A percentile compares a stretch with the other conserved stretches of the same genome.
Evolutionary conservation across 805 yeast genomes (phyloP).

Genomic region (Myxozyma neotropica): DNA sequence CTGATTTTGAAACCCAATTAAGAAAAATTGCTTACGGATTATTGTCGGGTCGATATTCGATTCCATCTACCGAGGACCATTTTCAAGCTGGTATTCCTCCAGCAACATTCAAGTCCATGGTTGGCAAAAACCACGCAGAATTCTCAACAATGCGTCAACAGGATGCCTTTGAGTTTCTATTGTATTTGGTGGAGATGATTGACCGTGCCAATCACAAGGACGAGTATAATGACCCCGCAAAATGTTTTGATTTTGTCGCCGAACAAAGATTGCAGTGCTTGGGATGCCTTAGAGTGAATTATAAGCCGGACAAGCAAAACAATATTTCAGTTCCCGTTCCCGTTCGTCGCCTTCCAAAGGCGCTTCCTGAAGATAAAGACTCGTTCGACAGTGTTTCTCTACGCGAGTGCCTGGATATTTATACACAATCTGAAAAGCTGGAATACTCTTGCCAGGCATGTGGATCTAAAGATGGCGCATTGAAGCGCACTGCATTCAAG

Average conservation of each 20-base stretch:
- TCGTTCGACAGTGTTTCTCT: constrained; percentile 55
- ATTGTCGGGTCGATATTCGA: constrained; percentile 69
- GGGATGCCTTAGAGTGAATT: constrained; percentile 62
- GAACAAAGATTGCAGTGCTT: constrained; percentile 64
- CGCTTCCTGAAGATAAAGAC: constrained; percentile 50
- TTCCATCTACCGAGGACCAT: constrained; percentile 42
- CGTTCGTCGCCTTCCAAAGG: constrained; percentile 36
- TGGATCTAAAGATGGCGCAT: constrained; percentile 43
- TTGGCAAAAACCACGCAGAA: constrained; percentile 80
- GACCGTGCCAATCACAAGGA: constrained; percentile 30
- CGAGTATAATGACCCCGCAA: constrained; percentile 50
- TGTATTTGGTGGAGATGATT: constrained; percentile 64
- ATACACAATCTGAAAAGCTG: constrained; percentile 54
- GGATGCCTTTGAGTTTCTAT: constrained; percentile 89
- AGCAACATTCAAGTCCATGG: constrained; percentile 66
- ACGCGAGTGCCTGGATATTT: constrained; percentile 51
- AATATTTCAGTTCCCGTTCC: constrained; percentile 64
- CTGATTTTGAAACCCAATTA: constrained; percentile 72
- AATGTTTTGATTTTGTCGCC: constrained; percentile 62
- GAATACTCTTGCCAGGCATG: constrained; percentile 69
- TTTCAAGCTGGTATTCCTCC: constrained; percentile 82
- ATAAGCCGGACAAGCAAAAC: constrained; percentile 60
- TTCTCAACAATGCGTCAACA: constrained; percentile 88
- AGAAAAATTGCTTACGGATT: constrained; percentile 80
- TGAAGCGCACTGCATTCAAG: constrained; percentile 53